Evolutionary conservation across 139 green algal species (phyloP).

Genomic region (Chlorella sp.): DNA sequence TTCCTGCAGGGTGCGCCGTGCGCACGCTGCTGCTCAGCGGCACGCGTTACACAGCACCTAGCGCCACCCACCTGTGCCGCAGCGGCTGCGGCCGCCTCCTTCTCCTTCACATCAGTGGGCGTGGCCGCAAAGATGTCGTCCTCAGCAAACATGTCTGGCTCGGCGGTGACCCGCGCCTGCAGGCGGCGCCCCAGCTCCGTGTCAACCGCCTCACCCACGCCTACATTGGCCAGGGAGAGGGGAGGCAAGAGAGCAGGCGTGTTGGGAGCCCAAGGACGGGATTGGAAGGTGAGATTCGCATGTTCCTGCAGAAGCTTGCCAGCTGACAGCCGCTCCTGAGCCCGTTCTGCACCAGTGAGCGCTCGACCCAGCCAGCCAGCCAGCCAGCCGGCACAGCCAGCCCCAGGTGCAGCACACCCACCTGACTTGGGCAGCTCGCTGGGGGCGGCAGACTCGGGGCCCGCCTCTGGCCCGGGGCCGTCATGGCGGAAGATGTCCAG

Average conservation of each 20-base stretch:
- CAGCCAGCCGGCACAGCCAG: not conserved
- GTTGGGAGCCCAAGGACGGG: too few relatives aligned
- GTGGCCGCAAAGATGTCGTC: slow-evolving; percentile 82
- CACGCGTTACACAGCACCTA: too few relatives aligned
- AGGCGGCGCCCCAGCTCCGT: slow-evolving; percentile 37
- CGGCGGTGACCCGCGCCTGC: not conserved
- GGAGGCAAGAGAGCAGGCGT: too few relatives aligned
- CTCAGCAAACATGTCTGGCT: slow-evolving; percentile 26
- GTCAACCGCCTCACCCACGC: slow-evolving; percentile 38
- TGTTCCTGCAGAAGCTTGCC: too few relatives aligned
- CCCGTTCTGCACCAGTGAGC: too few relatives aligned
- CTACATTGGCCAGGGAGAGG: not conserved
- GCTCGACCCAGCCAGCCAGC: not conserved
- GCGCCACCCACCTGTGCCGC: not conserved
- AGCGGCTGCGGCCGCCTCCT: not conserved
- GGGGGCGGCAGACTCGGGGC: not conserved
- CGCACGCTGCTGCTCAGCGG: too few relatives aligned
- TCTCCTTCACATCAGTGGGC: slow-evolving; percentile 40
- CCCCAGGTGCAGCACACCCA: not conserved
- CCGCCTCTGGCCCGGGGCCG: not conserved
- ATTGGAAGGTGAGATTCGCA: too few relatives aligned
- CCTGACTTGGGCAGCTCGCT: slow-evolving; percentile 11
- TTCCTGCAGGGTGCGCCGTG: too few relatives aligned
- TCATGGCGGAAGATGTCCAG: slow-evolving; percentile 26
- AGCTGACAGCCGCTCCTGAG: too few relatives aligned